Evolutionary conservation across 148 eudicot species (phyloP).

Genomic region (Rhododendron griersonianum): DNA sequence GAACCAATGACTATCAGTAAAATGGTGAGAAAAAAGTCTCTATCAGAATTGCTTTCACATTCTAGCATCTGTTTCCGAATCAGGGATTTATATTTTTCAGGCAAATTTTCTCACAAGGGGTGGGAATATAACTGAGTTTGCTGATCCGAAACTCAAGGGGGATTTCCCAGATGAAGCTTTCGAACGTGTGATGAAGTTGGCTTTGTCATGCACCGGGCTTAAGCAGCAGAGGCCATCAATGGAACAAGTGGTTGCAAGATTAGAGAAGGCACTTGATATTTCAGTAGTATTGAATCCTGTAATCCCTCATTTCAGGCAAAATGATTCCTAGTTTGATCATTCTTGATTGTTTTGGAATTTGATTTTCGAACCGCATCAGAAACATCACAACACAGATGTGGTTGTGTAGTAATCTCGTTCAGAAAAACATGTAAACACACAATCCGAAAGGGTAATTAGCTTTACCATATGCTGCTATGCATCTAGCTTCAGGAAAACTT

Average conservation of each 20-base stretch:
- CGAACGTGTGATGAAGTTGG: conserved; percentile 30
- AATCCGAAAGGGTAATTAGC: not conserved
- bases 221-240: conserved; percentile 48
- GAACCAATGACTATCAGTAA: conserved; percentile 37
- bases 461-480: not conserved
- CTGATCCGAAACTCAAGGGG: conserved; percentile 27
- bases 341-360: not conserved
- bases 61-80: not conserved
- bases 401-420: not conserved
- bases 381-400: too few relatives aligned
- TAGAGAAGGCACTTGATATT: conserved; percentile 35
- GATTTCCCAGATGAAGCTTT: conserved; percentile 34
- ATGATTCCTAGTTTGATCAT: not conserved
- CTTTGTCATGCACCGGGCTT: conserved; percentile 38
- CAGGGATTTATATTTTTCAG: not conserved
- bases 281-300: conserved; percentile 7
- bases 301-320: not conserved
- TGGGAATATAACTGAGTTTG: conserved; percentile 19
- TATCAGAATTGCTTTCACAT: not conserved
- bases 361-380: too few relatives aligned
- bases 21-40: conserved; percentile 25
- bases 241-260: conserved; percentile 36
- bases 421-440: not conserved
- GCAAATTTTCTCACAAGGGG: conserved; percentile 18
- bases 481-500: not conserved